Conservation (phyloP, 2,329 filamentous ascomycete genomes). For the Aureobasidium sp. region DNA sequence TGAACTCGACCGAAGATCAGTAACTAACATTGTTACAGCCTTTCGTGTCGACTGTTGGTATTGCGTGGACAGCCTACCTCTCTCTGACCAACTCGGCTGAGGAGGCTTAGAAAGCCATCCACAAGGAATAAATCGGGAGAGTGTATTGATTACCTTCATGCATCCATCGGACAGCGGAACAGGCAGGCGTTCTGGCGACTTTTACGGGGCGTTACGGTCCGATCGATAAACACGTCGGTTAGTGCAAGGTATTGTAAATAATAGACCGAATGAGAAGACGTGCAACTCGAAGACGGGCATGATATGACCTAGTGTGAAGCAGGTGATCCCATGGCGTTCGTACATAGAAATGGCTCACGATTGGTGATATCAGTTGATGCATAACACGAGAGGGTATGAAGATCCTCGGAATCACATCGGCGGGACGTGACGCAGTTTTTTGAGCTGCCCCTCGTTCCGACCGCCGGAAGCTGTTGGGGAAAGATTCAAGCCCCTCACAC, state of each 20-base stretch:
- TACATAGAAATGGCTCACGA: neutral
- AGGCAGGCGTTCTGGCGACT: constrained; percentile 2
- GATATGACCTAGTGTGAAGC: neutral
- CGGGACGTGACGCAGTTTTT: constrained; percentile 5
- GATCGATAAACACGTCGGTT: neutral
- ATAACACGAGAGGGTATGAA: neutral
- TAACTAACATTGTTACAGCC: constrained; percentile 50
- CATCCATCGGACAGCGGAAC: neutral
- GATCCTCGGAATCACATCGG: constrained; percentile 6
- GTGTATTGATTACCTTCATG: neutral
- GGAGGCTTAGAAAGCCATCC: constrained; percentile 40
- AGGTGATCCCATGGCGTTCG: neutral
- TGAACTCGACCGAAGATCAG: neutral
- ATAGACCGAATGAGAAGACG: neutral
- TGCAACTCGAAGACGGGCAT: neutral
- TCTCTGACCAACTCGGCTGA: constrained; percentile 85
- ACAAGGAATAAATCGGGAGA: neutral
- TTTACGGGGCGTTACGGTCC: constrained; percentile 8
- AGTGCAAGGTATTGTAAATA: neutral
- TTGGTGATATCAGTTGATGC: neutral
- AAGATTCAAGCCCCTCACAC: constrained; percentile 14
- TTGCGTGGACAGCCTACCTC: constrained; percentile 95
- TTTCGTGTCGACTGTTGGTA: constrained; percentile 91
- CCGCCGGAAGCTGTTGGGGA: constrained; percentile 12
- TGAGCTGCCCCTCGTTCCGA: constrained; percentile 9